Base-by-base conservation (phyloP, 345 rosid species). In the Raphanus sativus region DNA sequence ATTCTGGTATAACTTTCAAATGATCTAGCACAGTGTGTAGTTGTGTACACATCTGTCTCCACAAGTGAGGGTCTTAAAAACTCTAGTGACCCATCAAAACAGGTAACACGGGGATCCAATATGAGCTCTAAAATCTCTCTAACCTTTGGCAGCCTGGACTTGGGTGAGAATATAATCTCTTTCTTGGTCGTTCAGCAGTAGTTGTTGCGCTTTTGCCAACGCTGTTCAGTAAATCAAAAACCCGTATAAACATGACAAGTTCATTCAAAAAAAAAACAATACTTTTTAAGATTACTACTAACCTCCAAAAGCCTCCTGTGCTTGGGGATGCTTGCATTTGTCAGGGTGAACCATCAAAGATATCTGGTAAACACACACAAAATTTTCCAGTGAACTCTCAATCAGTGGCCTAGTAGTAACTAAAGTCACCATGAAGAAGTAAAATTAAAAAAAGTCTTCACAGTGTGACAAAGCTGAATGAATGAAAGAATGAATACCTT, bases 281-380 rank as follows among this genome's bases (percentile, higher is more conserved):
- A 7, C 21, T 30, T 6, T 5, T 24, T 28, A 32, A n/a, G 21
- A 71, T 1, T 21, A 21, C 21, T 21, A 21, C 21, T 11, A 68
- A 92, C 99, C 98, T 80, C 83, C 93, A 85, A 95, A 95, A 58
- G 99, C 99, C 85, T 95, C 99, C 78, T 95, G 92, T 30, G 99
- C 97, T 81, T 88, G 95, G 11, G 96, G 97, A 84, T 95, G 98
- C 86, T 95, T 92, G 89, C 98, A 95, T 84, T 95, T 95, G 71
- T 95, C 98, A 83, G 99, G 99, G 48, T 92, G 98, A 81, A 95
- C 97, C 87, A 95, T 75, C 83, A 95, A 82, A 71, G 99, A 95
- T 71, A 95, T 66, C 99, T 92, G 66, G 15, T 84, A 34, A 26
- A 54, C 42, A 32, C 69, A 21, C n/a, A 77, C 21, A 55, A 76